Conservation (phyloP, 2,329 filamentous ascomycete genomes). For the Monosporascus sp. region DNA sequence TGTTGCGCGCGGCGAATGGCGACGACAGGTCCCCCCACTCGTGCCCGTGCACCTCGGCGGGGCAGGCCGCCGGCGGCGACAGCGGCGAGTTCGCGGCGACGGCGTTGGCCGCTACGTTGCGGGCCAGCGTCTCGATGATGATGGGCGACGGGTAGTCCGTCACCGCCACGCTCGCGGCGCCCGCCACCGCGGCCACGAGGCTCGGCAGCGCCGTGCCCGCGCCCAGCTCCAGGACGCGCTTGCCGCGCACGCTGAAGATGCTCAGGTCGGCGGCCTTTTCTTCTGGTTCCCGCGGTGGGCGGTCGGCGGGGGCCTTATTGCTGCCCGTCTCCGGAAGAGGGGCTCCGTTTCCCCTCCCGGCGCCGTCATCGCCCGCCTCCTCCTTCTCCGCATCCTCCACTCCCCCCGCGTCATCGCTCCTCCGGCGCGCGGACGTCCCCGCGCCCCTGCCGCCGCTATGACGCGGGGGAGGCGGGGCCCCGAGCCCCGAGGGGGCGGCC, state of each 20-base stretch:
- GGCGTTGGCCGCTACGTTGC: slow-evolving; percentile 53
- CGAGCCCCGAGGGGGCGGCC: neutral
- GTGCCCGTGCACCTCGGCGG: slow-evolving; percentile 51
- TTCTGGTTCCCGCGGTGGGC: neutral
- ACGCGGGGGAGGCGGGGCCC: too few species aligned
- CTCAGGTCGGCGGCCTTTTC: neutral
- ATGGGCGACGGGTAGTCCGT: slow-evolving; percentile 63
- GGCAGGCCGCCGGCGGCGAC: slow-evolving; percentile 5
- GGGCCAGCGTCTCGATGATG: slow-evolving; percentile 52
- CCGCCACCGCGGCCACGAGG: slow-evolving; percentile 42
- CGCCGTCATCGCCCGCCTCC: too few species aligned
- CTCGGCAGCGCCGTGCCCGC: slow-evolving; percentile 56
- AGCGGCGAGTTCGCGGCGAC: slow-evolving; percentile 27
- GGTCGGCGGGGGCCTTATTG: too few species aligned
- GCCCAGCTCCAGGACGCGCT: slow-evolving; percentile 58
- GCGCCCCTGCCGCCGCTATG: neutral
- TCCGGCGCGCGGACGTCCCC: neutral
- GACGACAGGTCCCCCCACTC: slow-evolving; percentile 53
- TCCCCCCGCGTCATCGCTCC: neutral
- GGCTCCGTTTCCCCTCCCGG: too few species aligned
- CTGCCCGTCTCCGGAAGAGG: too few species aligned
- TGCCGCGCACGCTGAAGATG: slow-evolving; percentile 22
- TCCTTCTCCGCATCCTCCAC: neutral
- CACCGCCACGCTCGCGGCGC: slow-evolving; percentile 47
- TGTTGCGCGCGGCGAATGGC: slow-evolving; percentile 22